These are phyloP conservation scores for Aspergillus oerlinghausenensis DNA, from an alignment of 2,329 filamentous ascomycete species.

Conservation along the genomic window DNA sequence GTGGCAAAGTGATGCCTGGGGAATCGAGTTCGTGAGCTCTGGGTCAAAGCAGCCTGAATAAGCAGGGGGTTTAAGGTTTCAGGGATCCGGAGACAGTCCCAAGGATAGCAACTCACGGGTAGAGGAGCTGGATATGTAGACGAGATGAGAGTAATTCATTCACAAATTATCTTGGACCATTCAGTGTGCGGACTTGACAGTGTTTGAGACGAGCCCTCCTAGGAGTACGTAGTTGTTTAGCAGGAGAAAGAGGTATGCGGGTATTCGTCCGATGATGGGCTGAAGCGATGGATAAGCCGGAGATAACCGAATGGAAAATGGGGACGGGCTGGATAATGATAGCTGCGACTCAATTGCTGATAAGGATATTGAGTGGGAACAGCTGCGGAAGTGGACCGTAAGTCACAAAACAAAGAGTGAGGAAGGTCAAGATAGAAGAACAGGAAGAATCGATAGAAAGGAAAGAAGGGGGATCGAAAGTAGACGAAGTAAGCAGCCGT, in stretches of 20 bases:
- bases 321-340: background rate
- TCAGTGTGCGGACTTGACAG: background rate
- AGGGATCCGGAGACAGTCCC: conserved; percentile 5
- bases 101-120: conserved; percentile 8
- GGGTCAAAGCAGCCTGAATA: conserved; percentile 11
- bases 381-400: background rate
- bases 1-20: conserved; percentile 18
- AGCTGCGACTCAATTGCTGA: conserved; percentile 21
- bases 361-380: conserved; percentile 10
- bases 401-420: background rate
- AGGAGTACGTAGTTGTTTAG: background rate
- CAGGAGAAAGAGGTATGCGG: background rate
- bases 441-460: conserved; percentile 3
- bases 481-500: background rate
- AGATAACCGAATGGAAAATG: conserved; percentile 23
- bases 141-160: background rate
- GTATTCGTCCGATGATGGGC: conserved; percentile 6
- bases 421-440: background rate
- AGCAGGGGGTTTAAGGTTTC: conserved; percentile 15
- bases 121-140: background rate
- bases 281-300: conserved; percentile 23
- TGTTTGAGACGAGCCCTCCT: background rate
- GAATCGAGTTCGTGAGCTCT: conserved; percentile 5
- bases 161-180: background rate
- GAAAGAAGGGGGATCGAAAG: conserved; percentile 2